Evolutionary conservation across 2,329 filamentous ascomycete genomes (phyloP).

Genomic region (Magnaporthiopsis poae): DNA sequence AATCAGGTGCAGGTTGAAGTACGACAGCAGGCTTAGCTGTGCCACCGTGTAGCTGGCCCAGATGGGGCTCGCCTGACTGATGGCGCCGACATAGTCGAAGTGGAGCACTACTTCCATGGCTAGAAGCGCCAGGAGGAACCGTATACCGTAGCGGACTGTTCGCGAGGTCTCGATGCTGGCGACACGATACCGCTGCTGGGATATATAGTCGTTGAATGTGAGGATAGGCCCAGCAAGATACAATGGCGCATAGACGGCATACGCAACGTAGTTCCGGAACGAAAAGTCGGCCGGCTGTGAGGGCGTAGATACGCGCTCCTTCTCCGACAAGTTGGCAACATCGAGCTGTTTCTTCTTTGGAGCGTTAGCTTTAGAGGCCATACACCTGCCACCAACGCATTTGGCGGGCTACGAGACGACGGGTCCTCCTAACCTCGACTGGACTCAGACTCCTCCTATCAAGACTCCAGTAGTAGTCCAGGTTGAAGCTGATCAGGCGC

Average conservation of each 20-base stretch:
- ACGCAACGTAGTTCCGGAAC: conserved; percentile 82
- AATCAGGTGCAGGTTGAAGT: conserved; percentile 92
- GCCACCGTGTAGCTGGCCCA: conserved; percentile 79
- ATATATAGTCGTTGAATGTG: conserved; percentile 96
- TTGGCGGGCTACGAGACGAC: too few relatives aligned
- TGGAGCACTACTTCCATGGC: conserved; percentile 88
- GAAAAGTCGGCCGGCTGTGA: conserved; percentile 61
- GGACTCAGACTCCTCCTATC: conserved; percentile 54
- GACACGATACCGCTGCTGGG: conserved; percentile 66
- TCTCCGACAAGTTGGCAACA: conserved; percentile 74
- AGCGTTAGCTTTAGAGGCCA: conserved; percentile 44
- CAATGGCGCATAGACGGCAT: conserved; percentile 80
- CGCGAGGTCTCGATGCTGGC: conserved; percentile 60
- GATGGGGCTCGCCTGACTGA: conserved; percentile 66
- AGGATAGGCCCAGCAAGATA: conserved; percentile 89
- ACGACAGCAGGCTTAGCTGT: conserved; percentile 81
- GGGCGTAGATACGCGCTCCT: conserved; percentile 71
- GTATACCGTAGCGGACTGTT: conserved; percentile 70
- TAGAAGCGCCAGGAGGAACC: conserved; percentile 70
- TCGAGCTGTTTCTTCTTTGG: conserved; percentile 96
- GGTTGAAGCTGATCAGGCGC: conserved; percentile 87
- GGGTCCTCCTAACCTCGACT: conserved; percentile 57
- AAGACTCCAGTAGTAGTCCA: conserved; percentile 91
- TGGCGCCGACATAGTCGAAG: conserved; percentile 87
- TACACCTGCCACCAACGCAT: too few relatives aligned